These are phyloP conservation scores for Rosa persica DNA, from an alignment of 306 rosid species.

Conservation along the genomic window DNA sequence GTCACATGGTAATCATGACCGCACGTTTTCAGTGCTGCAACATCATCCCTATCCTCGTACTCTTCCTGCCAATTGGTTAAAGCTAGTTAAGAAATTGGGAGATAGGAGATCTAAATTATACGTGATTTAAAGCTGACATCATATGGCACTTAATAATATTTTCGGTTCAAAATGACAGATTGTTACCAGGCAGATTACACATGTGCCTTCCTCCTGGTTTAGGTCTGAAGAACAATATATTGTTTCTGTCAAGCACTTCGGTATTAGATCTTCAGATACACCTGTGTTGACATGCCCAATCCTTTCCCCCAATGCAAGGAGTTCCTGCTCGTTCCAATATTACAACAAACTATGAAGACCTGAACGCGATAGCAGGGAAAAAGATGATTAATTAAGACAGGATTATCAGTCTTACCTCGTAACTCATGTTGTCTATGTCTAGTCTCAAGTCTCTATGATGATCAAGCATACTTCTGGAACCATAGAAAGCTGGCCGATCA, in stretches of 20 bases:
- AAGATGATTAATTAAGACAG: background rate
- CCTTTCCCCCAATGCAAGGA: slow-evolving; percentile 81
- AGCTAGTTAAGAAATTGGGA: background rate
- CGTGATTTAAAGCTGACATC: background rate
- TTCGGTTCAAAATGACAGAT: background rate
- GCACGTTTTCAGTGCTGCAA: slow-evolving; percentile 63
- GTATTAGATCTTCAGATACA: slow-evolving; percentile 56
- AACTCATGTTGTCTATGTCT: slow-evolving; percentile 81
- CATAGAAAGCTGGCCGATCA: slow-evolving; percentile 57
- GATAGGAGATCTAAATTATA: background rate
- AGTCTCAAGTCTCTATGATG: slow-evolving; percentile 90
- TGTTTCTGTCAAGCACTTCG: slow-evolving; percentile 71
- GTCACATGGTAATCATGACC: slow-evolving; percentile 81
- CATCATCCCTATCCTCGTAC: slow-evolving; percentile 80
- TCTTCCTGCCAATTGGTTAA: slow-evolving; percentile 56
- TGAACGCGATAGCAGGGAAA: background rate
- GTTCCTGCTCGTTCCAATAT: slow-evolving; percentile 51
- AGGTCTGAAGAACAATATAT: slow-evolving; percentile 73
- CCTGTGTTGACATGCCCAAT: slow-evolving; percentile 83
- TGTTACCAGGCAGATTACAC: slow-evolving; percentile 77
- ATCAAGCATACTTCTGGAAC: slow-evolving; percentile 64
- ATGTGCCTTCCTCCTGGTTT: slow-evolving; percentile 63
- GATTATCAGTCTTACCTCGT: slow-evolving; percentile 51
- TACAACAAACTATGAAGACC: slow-evolving; percentile 1
- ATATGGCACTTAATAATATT: background rate